phyloP scores from a whole-genome alignment of 1,139 yeast genomes.

The Taiozyma sp. region DNA sequence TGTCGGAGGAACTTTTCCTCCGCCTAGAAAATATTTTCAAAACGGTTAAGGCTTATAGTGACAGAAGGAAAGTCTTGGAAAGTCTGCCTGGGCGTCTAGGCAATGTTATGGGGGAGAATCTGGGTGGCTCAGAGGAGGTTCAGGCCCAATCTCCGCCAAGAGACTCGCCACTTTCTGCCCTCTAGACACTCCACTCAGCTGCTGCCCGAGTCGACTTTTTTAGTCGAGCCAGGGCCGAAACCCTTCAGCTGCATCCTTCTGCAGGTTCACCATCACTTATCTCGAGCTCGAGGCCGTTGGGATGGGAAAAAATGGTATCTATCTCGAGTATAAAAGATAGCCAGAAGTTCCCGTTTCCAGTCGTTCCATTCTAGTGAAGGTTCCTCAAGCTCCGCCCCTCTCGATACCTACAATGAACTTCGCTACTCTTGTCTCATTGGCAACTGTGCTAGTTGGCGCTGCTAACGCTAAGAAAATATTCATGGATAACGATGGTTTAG shows the following conservation, averaged over 20 bases:
- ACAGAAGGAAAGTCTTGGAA: background rate
- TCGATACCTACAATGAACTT: background rate
- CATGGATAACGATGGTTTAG: slow-evolving; percentile 37
- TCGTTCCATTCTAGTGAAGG: background rate
- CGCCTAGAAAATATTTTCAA: background rate
- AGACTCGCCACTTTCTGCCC: background rate
- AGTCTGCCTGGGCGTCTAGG: background rate
- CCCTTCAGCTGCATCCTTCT: background rate
- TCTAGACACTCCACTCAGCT: background rate
- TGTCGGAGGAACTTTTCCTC: background rate
- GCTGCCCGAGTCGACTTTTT: background rate
- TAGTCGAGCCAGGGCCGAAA: background rate
- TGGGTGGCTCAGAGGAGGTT: background rate
- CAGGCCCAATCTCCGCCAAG: background rate
- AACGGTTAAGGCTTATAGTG: background rate
- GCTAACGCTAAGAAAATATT: slow-evolving; percentile 29
- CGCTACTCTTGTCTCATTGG: background rate
- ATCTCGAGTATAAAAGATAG: background rate
- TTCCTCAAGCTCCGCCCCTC: background rate
- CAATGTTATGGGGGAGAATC: background rate
- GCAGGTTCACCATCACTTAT: background rate
- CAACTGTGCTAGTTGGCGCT: background rate
- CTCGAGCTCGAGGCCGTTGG: background rate
- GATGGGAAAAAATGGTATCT: background rate
- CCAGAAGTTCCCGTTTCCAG: background rate